These are phyloP conservation scores for Cyclotella choctawhatcheeana DNA, from an alignment of 108 stramenopile species.

Conservation along the genomic window DNA sequence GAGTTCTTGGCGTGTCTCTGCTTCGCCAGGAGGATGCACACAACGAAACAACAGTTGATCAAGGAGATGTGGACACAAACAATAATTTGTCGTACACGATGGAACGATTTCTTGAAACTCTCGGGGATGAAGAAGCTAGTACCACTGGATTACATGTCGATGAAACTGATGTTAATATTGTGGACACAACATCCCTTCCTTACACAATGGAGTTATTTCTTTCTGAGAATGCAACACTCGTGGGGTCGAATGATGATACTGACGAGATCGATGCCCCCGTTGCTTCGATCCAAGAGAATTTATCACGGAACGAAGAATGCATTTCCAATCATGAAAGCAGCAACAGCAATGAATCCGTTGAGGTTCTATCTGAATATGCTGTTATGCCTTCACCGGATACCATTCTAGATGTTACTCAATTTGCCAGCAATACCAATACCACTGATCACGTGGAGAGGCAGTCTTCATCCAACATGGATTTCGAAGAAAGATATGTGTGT, in stretches of 20 bases:
- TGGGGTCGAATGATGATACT: conserved; percentile 1
- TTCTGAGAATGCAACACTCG: conserved; percentile 14
- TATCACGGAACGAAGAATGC: neutral
- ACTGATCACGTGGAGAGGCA: conserved; percentile 4
- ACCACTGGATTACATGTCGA: neutral
- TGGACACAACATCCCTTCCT: conserved; percentile 13
- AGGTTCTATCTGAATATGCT: neutral
- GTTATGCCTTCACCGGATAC: neutral
- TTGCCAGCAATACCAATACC: neutral
- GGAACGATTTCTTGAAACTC: conserved; percentile 63
- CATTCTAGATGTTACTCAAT: neutral
- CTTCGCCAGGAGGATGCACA: conserved; percentile 7
- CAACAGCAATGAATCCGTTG: neutral
- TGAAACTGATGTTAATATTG: neutral
- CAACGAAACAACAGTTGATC: neutral
- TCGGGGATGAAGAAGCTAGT: conserved; percentile 13
- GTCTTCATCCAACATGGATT: too few relatives aligned
- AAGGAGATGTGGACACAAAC: conserved; percentile 7
- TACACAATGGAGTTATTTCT: conserved; percentile 43
- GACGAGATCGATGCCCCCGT: too few relatives aligned
- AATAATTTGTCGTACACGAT: conserved; percentile 55
- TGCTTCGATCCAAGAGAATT: too few relatives aligned
- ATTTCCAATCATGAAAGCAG: neutral
- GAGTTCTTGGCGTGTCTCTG: conserved; percentile 10
- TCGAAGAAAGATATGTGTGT: neutral